Base-by-base conservation (phyloP, 1,139 yeast genomes). In the Kodamaea plutei region DNA sequence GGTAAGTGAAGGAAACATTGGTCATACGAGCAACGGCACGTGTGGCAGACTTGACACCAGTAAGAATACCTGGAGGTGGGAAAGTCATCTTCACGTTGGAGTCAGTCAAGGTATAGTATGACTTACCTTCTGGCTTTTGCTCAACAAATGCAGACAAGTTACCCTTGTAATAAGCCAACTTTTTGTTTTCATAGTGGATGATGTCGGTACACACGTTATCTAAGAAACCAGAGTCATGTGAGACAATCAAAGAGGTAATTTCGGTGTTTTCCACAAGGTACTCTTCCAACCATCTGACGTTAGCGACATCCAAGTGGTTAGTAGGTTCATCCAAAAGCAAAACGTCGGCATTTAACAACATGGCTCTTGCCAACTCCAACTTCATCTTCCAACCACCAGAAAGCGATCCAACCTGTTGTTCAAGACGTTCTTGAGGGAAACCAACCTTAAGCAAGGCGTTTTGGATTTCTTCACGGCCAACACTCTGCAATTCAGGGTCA, bases 341-440 rank as follows among this genome's bases (percentile, higher is more conserved):
- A 33, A 91, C 89, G 62, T 91, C 98, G 20, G 98, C 98, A 64
- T 83, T 87, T 89, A 88, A 85, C 51, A 91, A 71, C 95, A 91
- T 89, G 29, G 98, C 98, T 68, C 97, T 83, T 12, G 98, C 98
- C 53, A 91, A 73, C 61, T 89, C 98, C 45, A 91, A 75, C 68
- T 91, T 91, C 98, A 91, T 91, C 65, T 91, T 91, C 96, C 96
- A 88, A 57, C 98, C 98, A 61, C 98, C 98, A 36, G 96, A 87
- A 42, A 91, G 70, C 2, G 97, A 84, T 26, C 96, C 96, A 39
- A 91, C 96, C 32, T 85, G 75, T 63, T 89, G 96, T 20, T 73
- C 70, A 51, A 94, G 75, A 68, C 96, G 78, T 54, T 83, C 93
- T 31, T 83, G 91, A 41, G 93, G 81, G 60, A 91, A 91, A 3